Base-by-base conservation (phyloP, 805 yeast genomes). In the Kodamaea lidongshanica region DNA sequence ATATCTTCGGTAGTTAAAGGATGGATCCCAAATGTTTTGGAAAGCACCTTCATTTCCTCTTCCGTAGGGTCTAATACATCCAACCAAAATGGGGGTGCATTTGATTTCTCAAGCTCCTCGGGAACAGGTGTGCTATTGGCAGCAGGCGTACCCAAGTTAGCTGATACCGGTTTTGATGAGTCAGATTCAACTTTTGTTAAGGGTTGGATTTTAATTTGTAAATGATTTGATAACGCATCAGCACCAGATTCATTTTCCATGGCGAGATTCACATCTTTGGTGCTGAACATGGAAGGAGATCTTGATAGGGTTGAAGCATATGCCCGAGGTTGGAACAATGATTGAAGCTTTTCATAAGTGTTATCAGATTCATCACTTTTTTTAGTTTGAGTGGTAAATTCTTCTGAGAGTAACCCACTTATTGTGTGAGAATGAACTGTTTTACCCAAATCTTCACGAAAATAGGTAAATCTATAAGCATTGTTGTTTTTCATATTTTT, bases 1-100 rank as follows among this genome's bases (percentile, higher is more conserved):
- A 89, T 88, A 58, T 89, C 98, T 52, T 89, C 98, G 0, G 96
- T 84, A 1, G 98, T 89, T 45, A 89, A 70, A 0, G 98, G 98
- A 56, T 89, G 98, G 34, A 89, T 85, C 1, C 94, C 95, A 59
- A 89, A 89, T 0, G 96, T 77, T 46, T 86, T 86, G 16, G 94
- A 75, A 9, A 89, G 45, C 0, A 81, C 92, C 47, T 89, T 87
- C 94, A 92, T 85, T 54, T 89, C 98, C 43, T 87, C 96, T 48
- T 92, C 97, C 0, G 95, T 83, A 7, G 98, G 98, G 47, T 85
- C 81, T 34, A 84, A 61, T 8, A 89, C 82, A 54, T 89, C 97
- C 7, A 89, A 66, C 98, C 98, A 89, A 40, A 64, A 65, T 2
- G 70, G 68, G n/a, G 44, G 45, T n/a, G 30, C 14, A 3, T 32